Conservation (phyloP, 306 rosid species). For the Trifolium pratense region DNA sequence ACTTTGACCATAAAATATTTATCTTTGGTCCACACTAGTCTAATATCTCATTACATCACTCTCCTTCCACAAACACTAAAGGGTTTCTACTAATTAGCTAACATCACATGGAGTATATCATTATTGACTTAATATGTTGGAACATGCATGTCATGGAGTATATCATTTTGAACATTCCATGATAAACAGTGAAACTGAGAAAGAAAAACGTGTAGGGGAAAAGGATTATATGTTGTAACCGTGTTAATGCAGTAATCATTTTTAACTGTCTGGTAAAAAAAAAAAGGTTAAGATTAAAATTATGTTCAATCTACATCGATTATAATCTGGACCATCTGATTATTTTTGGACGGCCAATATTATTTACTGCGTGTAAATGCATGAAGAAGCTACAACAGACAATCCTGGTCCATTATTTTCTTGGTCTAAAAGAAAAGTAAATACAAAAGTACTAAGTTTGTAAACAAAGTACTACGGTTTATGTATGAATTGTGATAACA, state of each 20-base stretch:
- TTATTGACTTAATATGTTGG: background rate
- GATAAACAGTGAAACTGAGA: slow-evolving; percentile 2
- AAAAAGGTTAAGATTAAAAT: too few species aligned
- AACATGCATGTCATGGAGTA: background rate
- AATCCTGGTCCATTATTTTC: too few species aligned
- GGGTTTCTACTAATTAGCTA: slow-evolving; percentile 14
- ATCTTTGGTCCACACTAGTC: slow-evolving; percentile 37
- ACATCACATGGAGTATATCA: background rate
- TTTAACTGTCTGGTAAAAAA: too few species aligned
- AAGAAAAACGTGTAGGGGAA: background rate
- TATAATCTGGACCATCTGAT: too few species aligned
- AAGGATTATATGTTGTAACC: too few species aligned
- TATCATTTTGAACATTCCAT: slow-evolving; percentile 5
- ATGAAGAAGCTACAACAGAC: too few species aligned
- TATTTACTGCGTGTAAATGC: too few species aligned
- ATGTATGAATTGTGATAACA: slow-evolving; percentile 8
- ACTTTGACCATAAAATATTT: slow-evolving; percentile 36
- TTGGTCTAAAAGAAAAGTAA: background rate
- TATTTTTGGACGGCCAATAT: too few species aligned
- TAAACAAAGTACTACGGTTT: slow-evolving; percentile 10
- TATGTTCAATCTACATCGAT: too few species aligned
- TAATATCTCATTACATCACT: slow-evolving; percentile 6
- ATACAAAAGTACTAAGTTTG: background rate
- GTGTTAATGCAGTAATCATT: too few species aligned
- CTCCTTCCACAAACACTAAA: background rate